These are phyloP conservation scores for Prunus dulcis DNA, from an alignment of 306 rosid genomes.

Conservation along the genomic window DNA sequence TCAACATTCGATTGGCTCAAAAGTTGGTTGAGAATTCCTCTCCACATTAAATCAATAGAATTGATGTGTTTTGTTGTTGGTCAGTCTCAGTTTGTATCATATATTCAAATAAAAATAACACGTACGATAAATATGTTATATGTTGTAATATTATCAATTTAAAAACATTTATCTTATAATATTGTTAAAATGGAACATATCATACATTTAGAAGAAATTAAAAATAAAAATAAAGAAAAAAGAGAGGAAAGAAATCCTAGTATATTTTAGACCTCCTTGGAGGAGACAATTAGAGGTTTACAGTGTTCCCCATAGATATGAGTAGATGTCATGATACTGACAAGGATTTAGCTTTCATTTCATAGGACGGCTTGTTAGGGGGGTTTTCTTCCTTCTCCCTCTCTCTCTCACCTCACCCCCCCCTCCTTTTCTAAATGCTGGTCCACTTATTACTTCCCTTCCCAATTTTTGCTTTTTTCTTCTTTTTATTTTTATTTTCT, in stretches of 20 bases:
- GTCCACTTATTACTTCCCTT: conserved; percentile 31
- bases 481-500: conserved; percentile 18
- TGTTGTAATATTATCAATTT: too few relatives aligned
- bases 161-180: too few relatives aligned
- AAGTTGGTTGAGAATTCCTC: not conserved
- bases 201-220: not conserved
- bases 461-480: conserved; percentile 17
- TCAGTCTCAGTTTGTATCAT: too few relatives aligned
- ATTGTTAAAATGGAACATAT: not conserved
- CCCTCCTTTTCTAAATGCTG: conserved; percentile 48
- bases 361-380: conserved; percentile 46
- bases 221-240: not conserved
- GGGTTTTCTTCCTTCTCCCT: conserved; percentile 18
- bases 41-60: too few relatives aligned
- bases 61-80: too few relatives aligned
- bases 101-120: too few relatives aligned
- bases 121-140: too few relatives aligned
- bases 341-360: conserved; percentile 32
- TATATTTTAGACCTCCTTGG: conserved; percentile 41
- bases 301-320: conserved; percentile 36
- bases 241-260: not conserved
- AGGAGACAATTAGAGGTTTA: conserved; percentile 79
- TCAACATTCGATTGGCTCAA: not conserved
- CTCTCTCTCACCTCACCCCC: too few relatives aligned
- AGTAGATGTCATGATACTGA: conserved; percentile 44